A percentile compares a stretch with the other conserved stretches of the same genome.
These are phyloP conservation scores for Primulina huaijiensis DNA, from an alignment of 257 asterid genomes.

Conservation along the genomic window DNA sequence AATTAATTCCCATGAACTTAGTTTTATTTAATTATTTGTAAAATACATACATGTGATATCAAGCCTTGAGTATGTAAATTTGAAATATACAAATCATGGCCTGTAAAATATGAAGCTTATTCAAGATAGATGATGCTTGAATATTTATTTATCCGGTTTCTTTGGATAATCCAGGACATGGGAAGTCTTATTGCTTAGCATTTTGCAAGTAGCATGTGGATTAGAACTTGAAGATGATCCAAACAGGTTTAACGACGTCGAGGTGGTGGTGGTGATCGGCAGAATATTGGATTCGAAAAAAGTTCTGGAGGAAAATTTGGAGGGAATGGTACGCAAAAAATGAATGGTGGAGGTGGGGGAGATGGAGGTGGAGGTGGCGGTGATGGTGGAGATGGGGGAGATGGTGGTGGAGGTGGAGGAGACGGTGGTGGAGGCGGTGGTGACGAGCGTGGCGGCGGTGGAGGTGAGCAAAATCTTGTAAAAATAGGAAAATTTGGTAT, in stretches of 20 bases:
- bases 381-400: not conserved
- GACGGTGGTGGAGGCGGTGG: too few species aligned
- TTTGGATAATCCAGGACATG: not conserved
- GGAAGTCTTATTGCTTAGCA: not conserved
- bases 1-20: not conserved
- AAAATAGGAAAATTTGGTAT: not conserved
- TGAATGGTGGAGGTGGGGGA: not conserved
- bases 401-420: too few species aligned
- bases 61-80: too few species aligned
- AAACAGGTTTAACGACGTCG: not conserved
- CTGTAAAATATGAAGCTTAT: not conserved
- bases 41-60: not conserved
- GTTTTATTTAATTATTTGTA: not conserved
- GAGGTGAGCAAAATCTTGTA: not conserved
- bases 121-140: too few species aligned
- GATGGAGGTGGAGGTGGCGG: not conserved
- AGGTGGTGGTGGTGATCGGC: not conserved
- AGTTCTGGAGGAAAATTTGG: not conserved
- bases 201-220: not conserved
- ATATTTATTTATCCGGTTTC: too few species aligned
- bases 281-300: too few species aligned
- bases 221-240: not conserved
- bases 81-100: not conserved
- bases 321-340: not conserved
- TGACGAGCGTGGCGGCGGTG: too few species aligned